phyloP scores from a whole-genome alignment of 371 early-diverging fungal genomes.

The Mortierella sp. region DNA sequence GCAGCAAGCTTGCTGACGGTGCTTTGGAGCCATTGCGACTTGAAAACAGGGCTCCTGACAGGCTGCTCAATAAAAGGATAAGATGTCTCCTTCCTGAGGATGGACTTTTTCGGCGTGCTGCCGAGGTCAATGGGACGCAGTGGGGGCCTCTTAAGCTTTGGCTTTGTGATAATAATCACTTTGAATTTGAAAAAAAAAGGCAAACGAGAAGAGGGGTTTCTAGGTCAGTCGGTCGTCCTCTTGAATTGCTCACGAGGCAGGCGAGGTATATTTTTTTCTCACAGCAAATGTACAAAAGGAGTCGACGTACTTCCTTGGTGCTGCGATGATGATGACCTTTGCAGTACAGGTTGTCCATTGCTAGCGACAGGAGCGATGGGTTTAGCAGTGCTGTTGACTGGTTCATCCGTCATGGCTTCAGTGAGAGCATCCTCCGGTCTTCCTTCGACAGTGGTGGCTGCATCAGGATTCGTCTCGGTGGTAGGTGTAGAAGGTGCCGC shows the following conservation, averaged over 20 bases:
- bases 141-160: conserved; percentile 49
- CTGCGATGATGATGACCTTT: conserved; percentile 11
- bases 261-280: neutral
- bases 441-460: neutral
- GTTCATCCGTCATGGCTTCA: conserved; percentile 7
- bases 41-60: conserved; percentile 46
- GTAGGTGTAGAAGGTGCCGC: neutral
- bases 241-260: neutral
- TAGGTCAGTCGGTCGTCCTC: neutral
- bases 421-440: conserved; percentile 3
- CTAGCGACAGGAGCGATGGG: neutral
- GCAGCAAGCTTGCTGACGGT: conserved; percentile 56
- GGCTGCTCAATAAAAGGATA: conserved; percentile 58
- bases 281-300: neutral
- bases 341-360: neutral
- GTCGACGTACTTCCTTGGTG: conserved; percentile 26
- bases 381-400: neutral
- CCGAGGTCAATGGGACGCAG: conserved; percentile 43
- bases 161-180: conserved; percentile 22
- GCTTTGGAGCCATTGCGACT: conserved; percentile 57
- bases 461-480: conserved; percentile 4
- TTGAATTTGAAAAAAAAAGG: neutral
- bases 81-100: conserved; percentile 52
- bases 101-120: conserved; percentile 40
- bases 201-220: conserved; percentile 6